Evolutionary conservation across 2,329 filamentous ascomycete genomes (phyloP).

Genomic region (Ustulina deusta): DNA sequence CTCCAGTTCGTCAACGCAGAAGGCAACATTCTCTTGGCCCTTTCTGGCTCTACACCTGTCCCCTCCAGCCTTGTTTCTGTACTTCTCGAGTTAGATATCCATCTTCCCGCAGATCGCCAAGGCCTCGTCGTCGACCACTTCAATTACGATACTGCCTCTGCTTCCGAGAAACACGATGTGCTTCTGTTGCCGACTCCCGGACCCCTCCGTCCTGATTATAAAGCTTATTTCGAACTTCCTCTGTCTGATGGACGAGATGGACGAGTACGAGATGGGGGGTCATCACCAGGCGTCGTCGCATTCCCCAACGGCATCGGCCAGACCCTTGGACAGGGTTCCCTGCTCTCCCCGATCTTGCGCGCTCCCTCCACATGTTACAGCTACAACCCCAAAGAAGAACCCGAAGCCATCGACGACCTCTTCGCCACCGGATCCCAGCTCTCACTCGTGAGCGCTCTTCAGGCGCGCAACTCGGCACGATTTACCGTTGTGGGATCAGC

Average conservation of each 20-base stretch:
- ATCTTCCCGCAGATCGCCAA: slow-evolving; percentile 86
- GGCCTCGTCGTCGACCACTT: slow-evolving; percentile 94
- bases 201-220: slow-evolving; percentile 74
- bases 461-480: slow-evolving; percentile 93
- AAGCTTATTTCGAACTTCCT: slow-evolving; percentile 80
- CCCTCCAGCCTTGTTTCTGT: slow-evolving; percentile 81
- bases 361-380: slow-evolving; percentile 89
- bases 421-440: slow-evolving; percentile 89
- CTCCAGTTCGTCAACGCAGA: slow-evolving; percentile 92
- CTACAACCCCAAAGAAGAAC: slow-evolving; percentile 92
- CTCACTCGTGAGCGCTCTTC: slow-evolving; percentile 83
- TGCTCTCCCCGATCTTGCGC: slow-evolving; percentile 84
- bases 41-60: slow-evolving; percentile 77
- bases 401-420: slow-evolving; percentile 78
- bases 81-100: slow-evolving; percentile 88
- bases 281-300: slow-evolving; percentile 70
- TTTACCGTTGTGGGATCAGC: slow-evolving; percentile 86
- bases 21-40: slow-evolving; percentile 89
- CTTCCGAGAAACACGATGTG: slow-evolving; percentile 87
- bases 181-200: slow-evolving; percentile 79
- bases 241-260: slow-evolving; percentile 53
- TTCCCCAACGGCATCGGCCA: slow-evolving; percentile 86
- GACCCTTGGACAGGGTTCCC: slow-evolving; percentile 79
- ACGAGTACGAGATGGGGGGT: slow-evolving; percentile 1
- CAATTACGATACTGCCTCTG: slow-evolving; percentile 83